Conservation (phyloP, 2,329 filamentous ascomycete genomes). For the Dactylellina parvicollis region DNA sequence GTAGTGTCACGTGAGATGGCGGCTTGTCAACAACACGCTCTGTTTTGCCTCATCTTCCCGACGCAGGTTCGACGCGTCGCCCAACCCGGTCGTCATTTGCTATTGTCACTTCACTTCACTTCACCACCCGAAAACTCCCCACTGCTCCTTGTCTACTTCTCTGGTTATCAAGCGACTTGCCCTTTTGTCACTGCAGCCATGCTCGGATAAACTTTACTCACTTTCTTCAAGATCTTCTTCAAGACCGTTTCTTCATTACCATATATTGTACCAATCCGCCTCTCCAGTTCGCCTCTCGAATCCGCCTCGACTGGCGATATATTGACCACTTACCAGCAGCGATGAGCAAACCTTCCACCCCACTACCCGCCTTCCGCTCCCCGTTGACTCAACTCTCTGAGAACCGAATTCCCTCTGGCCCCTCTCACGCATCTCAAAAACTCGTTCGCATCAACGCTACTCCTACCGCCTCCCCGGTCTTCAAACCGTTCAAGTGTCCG, state of each 20-base stretch:
- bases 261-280: slow-evolving; percentile 10
- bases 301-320: slow-evolving; percentile 8
- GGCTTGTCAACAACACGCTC: slow-evolving; percentile 9
- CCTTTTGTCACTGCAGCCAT: neutral
- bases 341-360: slow-evolving; percentile 45
- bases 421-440: slow-evolving; percentile 28
- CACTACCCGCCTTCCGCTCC: slow-evolving; percentile 49
- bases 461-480: slow-evolving; percentile 75
- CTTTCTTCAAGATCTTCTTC: neutral
- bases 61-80: slow-evolving; percentile 1
- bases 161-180: slow-evolving; percentile 9
- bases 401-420: slow-evolving; percentile 18
- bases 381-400: slow-evolving; percentile 49
- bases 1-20: slow-evolving; percentile 23
- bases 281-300: slow-evolving; percentile 21
- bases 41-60: slow-evolving; percentile 3
- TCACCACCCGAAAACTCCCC: neutral
- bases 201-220: neutral
- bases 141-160: neutral
- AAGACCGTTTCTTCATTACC: neutral
- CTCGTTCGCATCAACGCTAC: slow-evolving; percentile 63
- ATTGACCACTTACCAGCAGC: neutral
- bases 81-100: neutral
- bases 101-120: neutral
- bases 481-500: slow-evolving; percentile 91